phyloP scores from a whole-genome alignment of 106 monocot genomes.

The Dendrobium catenatum region DNA sequence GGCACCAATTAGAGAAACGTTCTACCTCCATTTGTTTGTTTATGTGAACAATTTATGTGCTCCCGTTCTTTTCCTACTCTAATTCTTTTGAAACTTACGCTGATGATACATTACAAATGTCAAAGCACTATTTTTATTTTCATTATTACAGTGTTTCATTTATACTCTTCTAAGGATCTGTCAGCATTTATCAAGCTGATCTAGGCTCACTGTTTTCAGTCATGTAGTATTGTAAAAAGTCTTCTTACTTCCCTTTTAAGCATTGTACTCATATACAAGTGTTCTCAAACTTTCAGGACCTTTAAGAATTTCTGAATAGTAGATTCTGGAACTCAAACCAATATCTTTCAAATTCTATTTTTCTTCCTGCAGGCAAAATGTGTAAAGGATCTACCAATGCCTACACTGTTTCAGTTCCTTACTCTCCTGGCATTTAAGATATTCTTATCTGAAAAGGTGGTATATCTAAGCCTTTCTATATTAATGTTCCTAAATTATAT shows the following conservation, averaged over 20 bases:
- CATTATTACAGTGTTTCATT: background rate
- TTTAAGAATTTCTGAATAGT: background rate
- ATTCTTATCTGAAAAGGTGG: conserved; percentile 76
- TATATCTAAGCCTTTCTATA: conserved; percentile 3
- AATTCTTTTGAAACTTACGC: no score
- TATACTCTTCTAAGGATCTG: background rate
- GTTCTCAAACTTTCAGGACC: background rate
- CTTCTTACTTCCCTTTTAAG: background rate
- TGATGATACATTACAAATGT: no score
- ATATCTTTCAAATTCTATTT: background rate
- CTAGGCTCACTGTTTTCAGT: background rate
- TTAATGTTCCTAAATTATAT: background rate
- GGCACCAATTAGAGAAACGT: no score
- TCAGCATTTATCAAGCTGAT: background rate
- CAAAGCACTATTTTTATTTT: no score
- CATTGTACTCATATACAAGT: background rate
- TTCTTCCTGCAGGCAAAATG: conserved; percentile 52
- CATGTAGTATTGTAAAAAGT: background rate
- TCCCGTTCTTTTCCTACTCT: no score
- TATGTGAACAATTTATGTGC: no score
- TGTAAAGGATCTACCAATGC: conserved; percentile 57
- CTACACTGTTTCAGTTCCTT: conserved; percentile 77
- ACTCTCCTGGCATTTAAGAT: conserved; percentile 81
- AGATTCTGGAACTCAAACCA: background rate
- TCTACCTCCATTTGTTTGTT: no score